phyloP scores from a whole-genome alignment of 208 protist species.

The Trichomonas tenax region DNA sequence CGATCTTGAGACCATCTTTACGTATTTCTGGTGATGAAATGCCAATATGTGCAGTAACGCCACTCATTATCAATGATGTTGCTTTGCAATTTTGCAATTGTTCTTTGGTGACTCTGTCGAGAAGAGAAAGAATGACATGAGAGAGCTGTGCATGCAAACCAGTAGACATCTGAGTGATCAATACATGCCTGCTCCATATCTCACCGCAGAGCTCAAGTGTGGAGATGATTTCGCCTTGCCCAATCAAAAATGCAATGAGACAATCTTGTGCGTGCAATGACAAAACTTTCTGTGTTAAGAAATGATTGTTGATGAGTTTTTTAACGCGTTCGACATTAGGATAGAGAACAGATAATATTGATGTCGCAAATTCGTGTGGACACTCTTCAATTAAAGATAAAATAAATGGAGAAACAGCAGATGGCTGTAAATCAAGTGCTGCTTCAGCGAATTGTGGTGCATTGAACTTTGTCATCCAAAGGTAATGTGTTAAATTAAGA shows the following conservation, averaged over 20 bases:
- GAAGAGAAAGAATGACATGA: background rate
- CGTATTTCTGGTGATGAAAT: slow-evolving; percentile 21
- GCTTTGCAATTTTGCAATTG: background rate
- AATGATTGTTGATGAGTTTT: background rate
- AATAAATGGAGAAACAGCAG: slow-evolving; percentile 5
- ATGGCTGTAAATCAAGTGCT: background rate
- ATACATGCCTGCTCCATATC: background rate
- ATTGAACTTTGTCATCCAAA: background rate
- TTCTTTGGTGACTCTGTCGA: background rate
- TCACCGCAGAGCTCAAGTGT: background rate
- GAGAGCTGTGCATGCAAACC: background rate
- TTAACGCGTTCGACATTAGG: background rate
- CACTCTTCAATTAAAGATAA: background rate
- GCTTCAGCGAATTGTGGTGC: background rate
- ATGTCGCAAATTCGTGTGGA: background rate
- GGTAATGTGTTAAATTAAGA: background rate
- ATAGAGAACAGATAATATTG: background rate
- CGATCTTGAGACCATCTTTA: background rate
- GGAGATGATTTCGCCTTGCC: background rate
- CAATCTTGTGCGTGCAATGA: background rate
- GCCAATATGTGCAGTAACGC: background rate
- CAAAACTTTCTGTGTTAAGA: slow-evolving; percentile 15
- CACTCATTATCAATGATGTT: background rate
- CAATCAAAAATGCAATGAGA: background rate
- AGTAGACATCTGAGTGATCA: slow-evolving; percentile 13